A percentile compares a stretch with the other conserved stretches of the same genome.
Evolutionary conservation across 2,329 filamentous ascomycete genomes (phyloP).

Genomic region (Colletotrichum liaoningense): DNA sequence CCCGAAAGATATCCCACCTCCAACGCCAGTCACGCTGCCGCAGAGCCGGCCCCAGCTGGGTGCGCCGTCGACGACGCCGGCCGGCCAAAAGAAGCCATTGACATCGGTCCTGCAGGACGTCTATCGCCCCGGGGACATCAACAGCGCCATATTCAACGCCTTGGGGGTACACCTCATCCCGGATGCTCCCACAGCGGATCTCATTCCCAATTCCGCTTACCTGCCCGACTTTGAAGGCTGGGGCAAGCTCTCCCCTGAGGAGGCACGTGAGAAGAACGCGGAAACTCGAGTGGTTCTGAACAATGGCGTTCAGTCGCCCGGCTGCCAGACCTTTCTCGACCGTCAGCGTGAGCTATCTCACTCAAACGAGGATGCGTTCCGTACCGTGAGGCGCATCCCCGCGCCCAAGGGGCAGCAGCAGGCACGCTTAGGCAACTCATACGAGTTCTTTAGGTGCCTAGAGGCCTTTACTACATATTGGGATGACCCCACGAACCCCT

Average conservation of each 20-base stretch:
- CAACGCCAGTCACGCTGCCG: slow-evolving; percentile 67
- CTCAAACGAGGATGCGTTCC: slow-evolving; percentile 69
- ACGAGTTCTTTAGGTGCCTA: slow-evolving; percentile 74
- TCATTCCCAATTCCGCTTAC: slow-evolving; percentile 65
- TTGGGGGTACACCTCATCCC: slow-evolving; percentile 67
- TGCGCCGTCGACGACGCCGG: slow-evolving; percentile 17
- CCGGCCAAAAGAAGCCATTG: slow-evolving; percentile 50
- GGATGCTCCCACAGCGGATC: slow-evolving; percentile 58
- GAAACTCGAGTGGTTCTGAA: slow-evolving; percentile 60
- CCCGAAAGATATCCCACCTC: slow-evolving; percentile 65
- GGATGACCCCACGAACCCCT: slow-evolving; percentile 66
- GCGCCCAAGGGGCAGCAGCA: slow-evolving; percentile 64
- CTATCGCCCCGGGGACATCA: slow-evolving; percentile 63
- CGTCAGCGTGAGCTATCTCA: slow-evolving; percentile 67
- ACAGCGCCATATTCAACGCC: slow-evolving; percentile 63
- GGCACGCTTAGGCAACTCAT: slow-evolving; percentile 70
- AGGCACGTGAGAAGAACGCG: slow-evolving; percentile 60
- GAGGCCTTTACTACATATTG: slow-evolving; percentile 70
- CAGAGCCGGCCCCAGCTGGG: slow-evolving; percentile 47
- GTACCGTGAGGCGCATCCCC: slow-evolving; percentile 69
- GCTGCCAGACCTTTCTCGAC: slow-evolving; percentile 68
- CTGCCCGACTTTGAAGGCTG: slow-evolving; percentile 66
- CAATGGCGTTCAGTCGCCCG: slow-evolving; percentile 67
- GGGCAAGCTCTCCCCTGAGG: slow-evolving; percentile 60
- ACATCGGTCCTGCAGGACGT: slow-evolving; percentile 64